These are phyloP conservation scores for Salvia hispanica DNA, from an alignment of 257 asterid species.

Conservation along the genomic window DNA sequence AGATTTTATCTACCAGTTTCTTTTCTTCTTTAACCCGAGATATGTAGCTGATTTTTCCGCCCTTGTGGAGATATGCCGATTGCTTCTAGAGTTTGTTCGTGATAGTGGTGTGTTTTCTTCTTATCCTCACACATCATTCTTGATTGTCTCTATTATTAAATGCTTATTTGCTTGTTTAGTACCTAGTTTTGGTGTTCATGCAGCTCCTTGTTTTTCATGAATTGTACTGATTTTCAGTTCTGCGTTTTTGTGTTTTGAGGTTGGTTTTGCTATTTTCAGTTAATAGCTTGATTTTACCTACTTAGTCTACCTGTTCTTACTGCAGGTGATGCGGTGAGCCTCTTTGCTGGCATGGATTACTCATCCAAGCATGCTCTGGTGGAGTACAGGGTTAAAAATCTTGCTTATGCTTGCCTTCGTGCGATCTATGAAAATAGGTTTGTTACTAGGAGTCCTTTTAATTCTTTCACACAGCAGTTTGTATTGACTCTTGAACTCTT, in stretches of 20 bases:
- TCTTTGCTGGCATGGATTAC: constrained; percentile 66
- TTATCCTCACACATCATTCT: constrained; percentile 16
- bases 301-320: constrained; percentile 34
- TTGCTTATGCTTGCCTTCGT: constrained; percentile 65
- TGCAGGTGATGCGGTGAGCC: constrained; percentile 59
- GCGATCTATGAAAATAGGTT: constrained; percentile 85
- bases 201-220: constrained; percentile 19
- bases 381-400: constrained; percentile 74
- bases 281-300: constrained; percentile 29
- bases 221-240: constrained; percentile 11
- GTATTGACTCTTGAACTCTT: constrained; percentile 20
- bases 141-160: constrained; percentile 2
- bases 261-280: background rate
- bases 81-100: constrained; percentile 62
- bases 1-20: constrained; percentile 70
- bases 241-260: background rate
- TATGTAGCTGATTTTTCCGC: constrained; percentile 67
- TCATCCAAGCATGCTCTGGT: constrained; percentile 59
- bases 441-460: constrained; percentile 26
- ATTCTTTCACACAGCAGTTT: constrained; percentile 4
- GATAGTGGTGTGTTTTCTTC: constrained; percentile 61
- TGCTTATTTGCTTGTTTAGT: background rate
- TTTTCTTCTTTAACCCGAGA: constrained; percentile 88
- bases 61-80: constrained; percentile 78
- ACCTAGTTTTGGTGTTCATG: constrained; percentile 20